Evolutionary conservation across 345 rosid species (phyloP), one percentile per base, ranked within the genome.

Genomic region (Clarkia xantiana): DNA sequence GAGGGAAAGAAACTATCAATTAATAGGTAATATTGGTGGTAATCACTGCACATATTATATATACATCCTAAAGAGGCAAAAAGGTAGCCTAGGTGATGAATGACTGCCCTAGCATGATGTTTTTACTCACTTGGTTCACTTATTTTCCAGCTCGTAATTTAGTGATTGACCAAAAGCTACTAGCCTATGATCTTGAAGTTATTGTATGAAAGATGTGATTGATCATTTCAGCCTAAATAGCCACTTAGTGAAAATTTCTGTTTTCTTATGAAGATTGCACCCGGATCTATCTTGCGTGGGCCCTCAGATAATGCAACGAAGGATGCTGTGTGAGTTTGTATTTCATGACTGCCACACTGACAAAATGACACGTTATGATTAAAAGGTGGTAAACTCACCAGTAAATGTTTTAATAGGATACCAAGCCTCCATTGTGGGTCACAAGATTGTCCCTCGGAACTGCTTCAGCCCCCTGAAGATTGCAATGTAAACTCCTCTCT

Each of bases 401-500:
- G 44, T 23, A 55, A 15, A 23, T 40, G 13, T 14, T 47, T 45
- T 67, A 45, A 55, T 71, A 91, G 98, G 73, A 80, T 86, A 62
- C 83, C 94, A 14, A 58, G 70, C 39, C 57, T 86, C 51, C 81
- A 86, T 52, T 91, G 98, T 64, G 76, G 65, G 60, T 86, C 77
- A 53, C 77, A 74, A 58, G 62, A 78, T 68, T 91, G 98, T 63
- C 98, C 98, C 36, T 64, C 66, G 44, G 96, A 91, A 73, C 76
- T 91, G 68, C 78, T 83, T 56, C 81, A 77, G 69, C 98, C 96
- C 51, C 98, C 94, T 36, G 98, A 91, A 70, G 98, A 91, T 67
- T 91, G 98, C 71, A 96, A 86, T 81, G 94, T 83, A 61, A 91
- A 91, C 62, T 83, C 79, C 63, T 86, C 96, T 14, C 67, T 91